These are phyloP conservation scores for Alternaria novae-zelandiae DNA, from an alignment of 2,329 filamentous ascomycete species.

Conservation along the genomic window DNA sequence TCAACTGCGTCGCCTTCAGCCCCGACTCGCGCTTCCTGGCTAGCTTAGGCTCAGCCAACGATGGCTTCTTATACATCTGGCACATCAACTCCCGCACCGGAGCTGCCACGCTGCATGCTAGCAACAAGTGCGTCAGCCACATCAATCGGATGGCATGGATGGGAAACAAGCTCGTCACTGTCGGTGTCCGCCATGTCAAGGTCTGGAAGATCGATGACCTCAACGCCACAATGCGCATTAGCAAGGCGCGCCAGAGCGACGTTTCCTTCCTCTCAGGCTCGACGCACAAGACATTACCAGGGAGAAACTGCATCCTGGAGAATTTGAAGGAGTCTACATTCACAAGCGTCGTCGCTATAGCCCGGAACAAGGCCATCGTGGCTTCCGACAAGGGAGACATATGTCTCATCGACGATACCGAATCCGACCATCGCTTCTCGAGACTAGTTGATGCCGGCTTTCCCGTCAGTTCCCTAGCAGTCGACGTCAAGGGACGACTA, in stretches of 20 bases:
- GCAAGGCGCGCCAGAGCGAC: slow-evolving; percentile 45
- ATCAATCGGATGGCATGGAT: slow-evolving; percentile 91
- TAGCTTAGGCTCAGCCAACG: slow-evolving; percentile 85
- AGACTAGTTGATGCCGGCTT: slow-evolving; percentile 73
- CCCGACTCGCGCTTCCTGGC: slow-evolving; percentile 85
- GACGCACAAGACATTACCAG: slow-evolving; percentile 70
- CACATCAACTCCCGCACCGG: slow-evolving; percentile 82
- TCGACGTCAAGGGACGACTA: slow-evolving; percentile 63
- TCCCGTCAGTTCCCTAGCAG: slow-evolving; percentile 69
- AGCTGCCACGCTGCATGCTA: slow-evolving; percentile 77
- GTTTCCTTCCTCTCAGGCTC: slow-evolving; percentile 53
- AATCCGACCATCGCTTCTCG: slow-evolving; percentile 72
- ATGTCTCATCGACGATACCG: slow-evolving; percentile 83
- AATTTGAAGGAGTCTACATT: slow-evolving; percentile 84
- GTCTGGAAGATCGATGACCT: slow-evolving; percentile 84
- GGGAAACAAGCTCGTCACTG: slow-evolving; percentile 80
- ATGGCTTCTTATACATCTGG: slow-evolving; percentile 95
- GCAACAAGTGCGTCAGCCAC: slow-evolving; percentile 89
- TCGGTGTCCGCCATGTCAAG: slow-evolving; percentile 91
- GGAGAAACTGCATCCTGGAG: slow-evolving; percentile 86
- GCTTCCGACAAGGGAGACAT: slow-evolving; percentile 88
- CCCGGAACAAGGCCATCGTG: slow-evolving; percentile 76
- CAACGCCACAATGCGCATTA: slow-evolving; percentile 56
- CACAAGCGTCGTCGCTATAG: slow-evolving; percentile 74
- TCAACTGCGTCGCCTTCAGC: slow-evolving; percentile 88